phyloP scores from a whole-genome alignment of 805 yeast genomes.

The Spathaspora gorwiae region DNA sequence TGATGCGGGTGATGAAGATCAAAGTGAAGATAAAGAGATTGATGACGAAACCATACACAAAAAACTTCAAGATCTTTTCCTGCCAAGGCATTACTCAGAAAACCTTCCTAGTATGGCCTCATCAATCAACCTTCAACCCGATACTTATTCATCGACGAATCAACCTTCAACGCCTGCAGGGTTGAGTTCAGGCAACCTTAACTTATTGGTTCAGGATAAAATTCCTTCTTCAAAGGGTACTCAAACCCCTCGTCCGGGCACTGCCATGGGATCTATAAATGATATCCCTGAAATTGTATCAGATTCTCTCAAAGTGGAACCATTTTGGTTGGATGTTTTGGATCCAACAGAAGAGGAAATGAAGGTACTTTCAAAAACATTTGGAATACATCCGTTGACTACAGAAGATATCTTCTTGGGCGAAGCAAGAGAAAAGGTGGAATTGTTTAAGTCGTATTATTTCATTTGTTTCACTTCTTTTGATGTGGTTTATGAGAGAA shows the following conservation, averaged over 20 bases:
- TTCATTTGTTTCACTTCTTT: slow-evolving; percentile 74
- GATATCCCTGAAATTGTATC: background rate
- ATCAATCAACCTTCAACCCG: slow-evolving; percentile 5
- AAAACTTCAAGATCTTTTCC: slow-evolving; percentile 20
- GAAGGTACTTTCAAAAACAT: slow-evolving; percentile 84
- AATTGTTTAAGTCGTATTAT: slow-evolving; percentile 84
- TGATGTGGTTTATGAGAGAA: slow-evolving; percentile 67
- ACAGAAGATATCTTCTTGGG: slow-evolving; percentile 92
- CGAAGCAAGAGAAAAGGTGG: slow-evolving; percentile 94
- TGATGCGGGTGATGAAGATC: slow-evolving; percentile 5
- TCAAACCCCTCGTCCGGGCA: slow-evolving; percentile 1
- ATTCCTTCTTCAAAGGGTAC: background rate
- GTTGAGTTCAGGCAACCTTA: background rate
- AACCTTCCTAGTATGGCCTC: slow-evolving; percentile 5
- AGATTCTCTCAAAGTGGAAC: slow-evolving; percentile 8
- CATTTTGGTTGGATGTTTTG: slow-evolving; percentile 81
- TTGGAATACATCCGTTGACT: slow-evolving; percentile 93
- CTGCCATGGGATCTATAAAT: slow-evolving; percentile 2
- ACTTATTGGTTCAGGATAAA: background rate
- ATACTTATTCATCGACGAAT: background rate
- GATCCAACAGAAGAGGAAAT: slow-evolving; percentile 96
- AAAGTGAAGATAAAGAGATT: slow-evolving; percentile 3
- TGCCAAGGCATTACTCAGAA: slow-evolving; percentile 17
- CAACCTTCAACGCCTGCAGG: background rate
- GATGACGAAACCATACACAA: slow-evolving; percentile 5